Base-by-base conservation (phyloP, 2,329 filamentous ascomycete genomes). In the Colletotrichum salicis region DNA sequence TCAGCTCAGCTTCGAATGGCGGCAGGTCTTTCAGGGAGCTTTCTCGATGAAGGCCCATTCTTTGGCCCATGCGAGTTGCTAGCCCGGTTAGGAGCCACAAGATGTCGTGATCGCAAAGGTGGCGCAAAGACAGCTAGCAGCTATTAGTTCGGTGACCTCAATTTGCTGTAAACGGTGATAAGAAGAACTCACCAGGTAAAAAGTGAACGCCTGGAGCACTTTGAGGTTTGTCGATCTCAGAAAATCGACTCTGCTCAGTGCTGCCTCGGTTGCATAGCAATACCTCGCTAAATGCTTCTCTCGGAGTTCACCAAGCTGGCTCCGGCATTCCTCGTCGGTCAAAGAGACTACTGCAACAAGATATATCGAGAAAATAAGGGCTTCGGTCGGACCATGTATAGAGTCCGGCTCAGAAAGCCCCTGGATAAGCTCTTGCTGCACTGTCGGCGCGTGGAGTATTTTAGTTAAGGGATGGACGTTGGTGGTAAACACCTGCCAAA, bases 381-480 rank as follows among this genome's bases (percentile, higher is more conserved):
- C 89, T 76, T 92, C 89, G 4, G 59, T 88, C 86, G 5, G 87
- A 86, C 29, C 19, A 6, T 60, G 33, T 1, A 22, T 61, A 15
- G n/a, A 31, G 12, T 41, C 48, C 8, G 67, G 56, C 45, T 67
- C 37, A 12, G 48, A 22, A 22, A 70, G 67, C 8, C 37, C 51
- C 13, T n/a, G 10, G 0, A 70, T 48, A 1, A 66, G 41, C 13
- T 66, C 55, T n/a, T 71, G 70, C 76, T 94, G 90, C 2, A 94
- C 80, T 0, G 90, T 90, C 0, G 93, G 93, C 1, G 91, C 87
- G 77, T 95, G 93, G 41, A 94, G 89, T 55, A 89, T 82, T 78
- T 94, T 95, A 74, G 90, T 89, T 55, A 94, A 79, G 0, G 93
- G 92, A 75, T 95, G 92, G 64, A 95, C 90, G 71, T 93, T 91